Base-by-base conservation (phyloP, 2,329 filamentous ascomycete genomes). In the Colletotrichum sp. region DNA sequence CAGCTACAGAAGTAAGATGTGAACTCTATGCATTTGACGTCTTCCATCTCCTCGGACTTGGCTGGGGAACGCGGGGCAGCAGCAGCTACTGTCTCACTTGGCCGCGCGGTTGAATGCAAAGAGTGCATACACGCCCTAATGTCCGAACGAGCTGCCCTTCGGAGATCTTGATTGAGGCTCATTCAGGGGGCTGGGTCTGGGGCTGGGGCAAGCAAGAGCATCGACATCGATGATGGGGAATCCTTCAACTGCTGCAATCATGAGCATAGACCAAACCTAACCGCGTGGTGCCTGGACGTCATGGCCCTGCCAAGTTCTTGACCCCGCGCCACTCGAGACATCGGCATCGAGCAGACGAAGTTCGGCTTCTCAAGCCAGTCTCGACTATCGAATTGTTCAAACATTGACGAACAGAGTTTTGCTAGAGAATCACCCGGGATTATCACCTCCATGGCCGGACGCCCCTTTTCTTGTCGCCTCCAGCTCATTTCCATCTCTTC, bases 361-460 rank as follows among this genome's bases (percentile, higher is more conserved):
- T 72, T 72, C 69, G 69, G 69, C 29, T 66, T 39, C 22, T 67
- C 29, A n/a, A 55, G 72, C 52, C 63, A 72, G 22, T 44, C n/a
- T 44, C 32, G 32, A 64, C 32, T 32, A 16, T 63, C 13, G 36
- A 63, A 63, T 34, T 52, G 34, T 39, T 19, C 16, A 44, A 36
- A 29, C 6, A 13, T 63, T 32, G 19, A 16, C 16, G 16, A 11
- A 25, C 34, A 59, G 36, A 72, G 62, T 72, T 72, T 55, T 34
- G 30, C 39, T 64, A 19, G 25, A n/a, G 9, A 61, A 49, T 63
- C 36, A 11, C 5, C 39, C 63, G 16, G 25, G 36, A 32, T 15
- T 13, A 34, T 63, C 57, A 52, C 9, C 6, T n/a, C 27, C n/a
- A 16, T 59, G 52, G 15, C 52, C 55, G 27, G 52, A 69, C 66